Percentiles rank a stretch among this genome's conserved stretches.
These are phyloP conservation scores for Didymella pinodella DNA, from an alignment of 2,329 filamentous ascomycete genomes.

Conservation along the genomic window DNA sequence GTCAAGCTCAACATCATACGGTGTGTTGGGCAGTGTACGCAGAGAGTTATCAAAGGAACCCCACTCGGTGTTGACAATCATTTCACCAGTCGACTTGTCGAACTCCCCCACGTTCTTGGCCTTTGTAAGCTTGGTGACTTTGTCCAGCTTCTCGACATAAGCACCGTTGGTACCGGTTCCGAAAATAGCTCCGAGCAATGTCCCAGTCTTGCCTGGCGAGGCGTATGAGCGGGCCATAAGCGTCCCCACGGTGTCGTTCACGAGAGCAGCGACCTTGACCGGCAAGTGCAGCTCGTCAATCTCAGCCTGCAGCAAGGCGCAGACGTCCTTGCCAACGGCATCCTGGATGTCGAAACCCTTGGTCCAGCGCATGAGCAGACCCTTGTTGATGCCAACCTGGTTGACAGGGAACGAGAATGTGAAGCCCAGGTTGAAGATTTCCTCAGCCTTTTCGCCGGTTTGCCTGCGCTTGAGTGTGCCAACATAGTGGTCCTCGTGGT, in stretches of 20 bases:
- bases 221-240: constrained; percentile 98
- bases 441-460: constrained; percentile 70
- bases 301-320: constrained; percentile 84
- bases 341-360: constrained; percentile 99
- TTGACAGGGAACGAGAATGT: constrained; percentile 98
- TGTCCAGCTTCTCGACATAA: constrained; percentile 89
- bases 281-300: constrained; percentile 87
- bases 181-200: constrained; percentile 94
- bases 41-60: constrained; percentile 96
- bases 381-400: constrained; percentile 94
- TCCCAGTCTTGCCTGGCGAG: constrained; percentile 83
- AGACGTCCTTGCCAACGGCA: constrained; percentile 92
- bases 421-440: constrained; percentile 94
- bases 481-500: constrained; percentile 89
- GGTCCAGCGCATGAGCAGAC: constrained; percentile 93
- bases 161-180: constrained; percentile 97
- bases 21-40: constrained; percentile 83
- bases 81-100: constrained; percentile 83
- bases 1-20: constrained; percentile 83
- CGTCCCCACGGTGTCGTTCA: constrained; percentile 97
- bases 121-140: constrained; percentile 76
- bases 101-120: constrained; percentile 63
- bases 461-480: constrained; percentile 70
- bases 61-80: constrained; percentile 99
- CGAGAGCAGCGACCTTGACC: constrained; percentile 91